phyloP scores from a whole-genome alignment of 1,139 yeast genomes.

The Candida frijolesensis region DNA sequence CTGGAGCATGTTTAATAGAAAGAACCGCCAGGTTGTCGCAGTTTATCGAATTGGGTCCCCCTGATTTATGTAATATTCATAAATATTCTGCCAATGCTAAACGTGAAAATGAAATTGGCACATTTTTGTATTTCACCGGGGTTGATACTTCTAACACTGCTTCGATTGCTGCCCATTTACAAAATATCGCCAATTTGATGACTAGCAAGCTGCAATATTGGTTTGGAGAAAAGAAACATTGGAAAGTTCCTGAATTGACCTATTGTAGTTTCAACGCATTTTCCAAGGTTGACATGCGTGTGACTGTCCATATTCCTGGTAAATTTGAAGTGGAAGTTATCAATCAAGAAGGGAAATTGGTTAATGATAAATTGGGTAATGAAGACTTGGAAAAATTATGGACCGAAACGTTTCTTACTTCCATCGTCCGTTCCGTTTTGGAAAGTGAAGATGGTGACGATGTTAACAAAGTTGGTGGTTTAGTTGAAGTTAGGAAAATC shows the following conservation, averaged over 20 bases:
- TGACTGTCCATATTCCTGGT: constrained; percentile 71
- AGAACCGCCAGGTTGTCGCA: constrained; percentile 53
- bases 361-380: constrained; percentile 38
- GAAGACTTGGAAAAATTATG: constrained; percentile 45
- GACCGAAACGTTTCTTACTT: constrained; percentile 73
- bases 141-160: constrained; percentile 60
- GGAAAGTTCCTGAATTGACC: constrained; percentile 73
- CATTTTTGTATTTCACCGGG: constrained; percentile 59
- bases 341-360: constrained; percentile 45
- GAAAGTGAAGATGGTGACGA: constrained; percentile 68
- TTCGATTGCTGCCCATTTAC: constrained; percentile 70
- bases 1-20: constrained; percentile 53
- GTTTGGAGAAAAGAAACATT: constrained; percentile 66
- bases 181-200: constrained; percentile 74
- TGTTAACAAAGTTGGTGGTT: constrained; percentile 48
- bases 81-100: constrained; percentile 47
- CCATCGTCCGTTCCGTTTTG: constrained; percentile 66
- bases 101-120: constrained; percentile 44
- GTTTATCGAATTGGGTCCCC: constrained; percentile 73
- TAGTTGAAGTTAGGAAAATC: constrained; percentile 49
- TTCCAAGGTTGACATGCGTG: constrained; percentile 68
- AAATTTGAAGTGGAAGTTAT: constrained; percentile 51
- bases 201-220: constrained; percentile 57
- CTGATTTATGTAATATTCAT: constrained; percentile 80
- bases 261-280: constrained; percentile 57